A percentile compares a stretch with the other conserved stretches of the same genome.
These are phyloP conservation scores for Rhamnella rubrinervis DNA, from an alignment of 331 rosid species.

Conservation along the genomic window DNA sequence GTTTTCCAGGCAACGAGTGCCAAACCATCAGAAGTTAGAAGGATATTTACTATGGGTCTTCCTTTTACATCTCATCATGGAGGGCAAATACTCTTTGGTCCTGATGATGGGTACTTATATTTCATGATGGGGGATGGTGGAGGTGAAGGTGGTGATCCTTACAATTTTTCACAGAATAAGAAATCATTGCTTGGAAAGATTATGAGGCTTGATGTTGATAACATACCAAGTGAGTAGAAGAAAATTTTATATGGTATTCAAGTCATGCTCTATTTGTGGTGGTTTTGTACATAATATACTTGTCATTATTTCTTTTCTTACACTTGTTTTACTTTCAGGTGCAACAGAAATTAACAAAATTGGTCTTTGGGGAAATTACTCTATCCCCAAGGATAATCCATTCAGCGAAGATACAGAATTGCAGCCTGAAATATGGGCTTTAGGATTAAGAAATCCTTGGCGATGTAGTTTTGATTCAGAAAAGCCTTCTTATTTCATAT, in stretches of 20 bases:
- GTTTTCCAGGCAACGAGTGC: slow-evolving; percentile 71
- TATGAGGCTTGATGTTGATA: slow-evolving; percentile 83
- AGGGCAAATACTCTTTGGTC: slow-evolving; percentile 95
- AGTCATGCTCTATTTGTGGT: not conserved
- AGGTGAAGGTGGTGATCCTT: slow-evolving; percentile 66
- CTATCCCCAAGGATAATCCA: slow-evolving; percentile 85
- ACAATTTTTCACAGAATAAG: slow-evolving; percentile 79
- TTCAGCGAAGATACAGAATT: slow-evolving; percentile 49
- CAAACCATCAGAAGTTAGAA: slow-evolving; percentile 75
- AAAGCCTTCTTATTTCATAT: slow-evolving; percentile 78
- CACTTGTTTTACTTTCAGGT: slow-evolving; percentile 42
- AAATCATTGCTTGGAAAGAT: slow-evolving; percentile 91
- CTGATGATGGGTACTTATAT: slow-evolving; percentile 78
- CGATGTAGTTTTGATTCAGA: slow-evolving; percentile 90
- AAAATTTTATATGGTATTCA: not conserved
- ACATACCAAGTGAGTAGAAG: slow-evolving; percentile 60
- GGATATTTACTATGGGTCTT: slow-evolving; percentile 89
- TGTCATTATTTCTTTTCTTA: not conserved
- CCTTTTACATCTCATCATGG: slow-evolving; percentile 71
- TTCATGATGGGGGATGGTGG: slow-evolving; percentile 93
- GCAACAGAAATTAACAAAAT: slow-evolving; percentile 55
- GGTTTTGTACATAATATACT: not conserved
- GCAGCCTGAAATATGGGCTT: slow-evolving; percentile 81
- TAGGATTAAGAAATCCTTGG: slow-evolving; percentile 90
- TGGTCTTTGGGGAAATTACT: slow-evolving; percentile 81